These are phyloP conservation scores for Fusarium sp. DNA, from an alignment of 2,329 filamentous ascomycete genomes.

Conservation along the genomic window DNA sequence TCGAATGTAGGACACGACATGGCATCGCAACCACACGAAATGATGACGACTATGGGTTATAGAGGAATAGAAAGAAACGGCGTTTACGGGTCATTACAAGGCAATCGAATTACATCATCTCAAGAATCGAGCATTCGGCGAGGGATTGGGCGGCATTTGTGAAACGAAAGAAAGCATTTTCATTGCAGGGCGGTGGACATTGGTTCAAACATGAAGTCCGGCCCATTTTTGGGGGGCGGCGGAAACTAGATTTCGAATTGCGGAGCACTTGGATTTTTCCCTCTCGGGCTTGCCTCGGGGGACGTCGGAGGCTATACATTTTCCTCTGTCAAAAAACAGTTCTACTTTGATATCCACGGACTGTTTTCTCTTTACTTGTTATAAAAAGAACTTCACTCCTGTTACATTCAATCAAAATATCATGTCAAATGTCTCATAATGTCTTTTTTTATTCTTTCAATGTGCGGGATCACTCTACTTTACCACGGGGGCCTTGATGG, in stretches of 20 bases:
- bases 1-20: conserved; percentile 56
- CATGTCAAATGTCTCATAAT: conserved; percentile 33
- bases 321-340: conserved; percentile 43
- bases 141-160: conserved; percentile 46
- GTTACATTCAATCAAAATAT: conserved; percentile 35
- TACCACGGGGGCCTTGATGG: conserved; percentile 17
- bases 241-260: conserved; percentile 48
- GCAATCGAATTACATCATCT: conserved; percentile 45
- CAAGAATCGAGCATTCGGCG: conserved; percentile 43
- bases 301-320: conserved; percentile 41
- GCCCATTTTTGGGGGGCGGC: conserved; percentile 34
- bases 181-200: conserved; percentile 25
- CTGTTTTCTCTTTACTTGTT: conserved; percentile 29
- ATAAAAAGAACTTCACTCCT: conserved; percentile 46
- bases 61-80: conserved; percentile 57
- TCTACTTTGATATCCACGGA: conserved; percentile 39
- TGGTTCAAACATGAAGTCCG: conserved; percentile 17
- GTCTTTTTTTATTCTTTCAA: conserved; percentile 7
- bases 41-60: conserved; percentile 56
- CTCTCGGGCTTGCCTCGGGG: conserved; percentile 48
- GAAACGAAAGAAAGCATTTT: conserved; percentile 43
- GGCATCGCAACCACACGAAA: conserved; percentile 50
- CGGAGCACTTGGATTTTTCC: conserved; percentile 50
- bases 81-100: conserved; percentile 52
- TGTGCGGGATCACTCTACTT: conserved; percentile 29